Base-by-base conservation (phyloP, 495 filamentous ascomycete genomes). In the Paragyromitra xinjiangensis region DNA sequence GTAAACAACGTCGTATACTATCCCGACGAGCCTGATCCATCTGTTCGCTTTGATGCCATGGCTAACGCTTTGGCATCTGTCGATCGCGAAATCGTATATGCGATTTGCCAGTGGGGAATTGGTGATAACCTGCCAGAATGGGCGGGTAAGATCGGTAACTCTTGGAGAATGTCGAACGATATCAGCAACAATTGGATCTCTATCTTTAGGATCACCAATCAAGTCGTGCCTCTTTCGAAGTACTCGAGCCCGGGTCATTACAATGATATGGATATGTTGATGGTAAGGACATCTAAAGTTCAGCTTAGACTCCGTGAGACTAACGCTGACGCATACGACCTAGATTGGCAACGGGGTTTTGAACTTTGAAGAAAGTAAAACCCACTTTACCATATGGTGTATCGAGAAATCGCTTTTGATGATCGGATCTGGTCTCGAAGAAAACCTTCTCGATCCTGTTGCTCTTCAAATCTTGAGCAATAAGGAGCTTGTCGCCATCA, bases 331-430 rank as follows among this genome's bases (percentile, higher is more conserved):
- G 3, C 9, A 29, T 26, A 8, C 0, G 79, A 77, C 9, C 76
- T 34, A 84, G 14, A 39, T 84, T 50, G 83, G 84, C 5, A 83
- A 84, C 51, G 78, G 80, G 5, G 81, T 76, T n/a, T 50, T 84
- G 9, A 81, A 80, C 1, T 63, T 74, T 37, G 71, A 81, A 71
- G 85, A 88, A 73, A 85, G 88, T 34, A 83, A 85, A 50, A 85
- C 86, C 0, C 89, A 90, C 80, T 89, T 90, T 71, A 85, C 85
- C 1, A 79, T 90, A 56, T 90, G 88, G 88, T 87, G 86, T 56
- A 87, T 88, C 37, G 78, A 86, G 67, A 90, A 90, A 79, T 88
- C 86, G 14, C 87, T 88, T 0, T 83, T 90, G 6, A 81, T 86
- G 24, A 87, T 91, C 48, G 87, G 88, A 0, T 85, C 82, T 0